phyloP scores from a whole-genome alignment of 1,139 yeast genomes.

The Yamadazyma oceani region DNA sequence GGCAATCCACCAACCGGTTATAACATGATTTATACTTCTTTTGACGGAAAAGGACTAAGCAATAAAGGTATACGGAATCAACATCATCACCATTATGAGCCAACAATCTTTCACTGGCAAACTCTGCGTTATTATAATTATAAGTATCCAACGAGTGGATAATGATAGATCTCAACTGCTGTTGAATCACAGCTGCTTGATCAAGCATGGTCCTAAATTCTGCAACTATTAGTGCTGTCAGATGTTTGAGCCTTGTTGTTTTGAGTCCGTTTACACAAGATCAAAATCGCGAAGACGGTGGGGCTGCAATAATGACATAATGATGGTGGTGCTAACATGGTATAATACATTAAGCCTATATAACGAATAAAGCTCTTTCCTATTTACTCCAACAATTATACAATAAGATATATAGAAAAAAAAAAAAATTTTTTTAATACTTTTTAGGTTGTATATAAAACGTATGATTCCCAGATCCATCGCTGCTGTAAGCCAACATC shows the following conservation, averaged over 20 bases:
- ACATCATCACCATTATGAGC: slow-evolving; percentile 52
- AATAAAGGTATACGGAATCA: slow-evolving; percentile 64
- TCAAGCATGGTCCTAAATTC: too few relatives aligned
- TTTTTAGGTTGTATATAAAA: slow-evolving; percentile 41
- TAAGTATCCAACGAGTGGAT: slow-evolving; percentile 74
- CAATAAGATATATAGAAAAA: too few relatives aligned
- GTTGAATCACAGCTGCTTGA: slow-evolving; percentile 16
- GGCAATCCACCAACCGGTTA: slow-evolving; percentile 38
- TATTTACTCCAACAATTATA: too few relatives aligned
- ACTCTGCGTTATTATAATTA: slow-evolving; percentile 69
- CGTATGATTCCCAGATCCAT: slow-evolving; percentile 43
- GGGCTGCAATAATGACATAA: too few relatives aligned
- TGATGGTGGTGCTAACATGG: too few relatives aligned
- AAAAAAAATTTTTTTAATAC: slow-evolving; percentile 8
- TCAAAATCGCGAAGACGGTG: too few relatives aligned
- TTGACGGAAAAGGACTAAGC: slow-evolving; percentile 57
- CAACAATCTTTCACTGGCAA: slow-evolving; percentile 73
- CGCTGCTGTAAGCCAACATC: slow-evolving; percentile 45
- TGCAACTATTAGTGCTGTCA: too few relatives aligned
- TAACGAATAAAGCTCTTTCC: too few relatives aligned
- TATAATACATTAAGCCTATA: too few relatives aligned
- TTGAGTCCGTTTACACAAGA: too few relatives aligned
- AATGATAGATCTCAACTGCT: slow-evolving; percentile 54
- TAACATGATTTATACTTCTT: slow-evolving; percentile 62
- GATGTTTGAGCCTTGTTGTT: too few relatives aligned